These are phyloP conservation scores for Omphalotus guepiniiformis DNA, from an alignment of 768 basidiomycete species.

Conservation along the genomic window DNA sequence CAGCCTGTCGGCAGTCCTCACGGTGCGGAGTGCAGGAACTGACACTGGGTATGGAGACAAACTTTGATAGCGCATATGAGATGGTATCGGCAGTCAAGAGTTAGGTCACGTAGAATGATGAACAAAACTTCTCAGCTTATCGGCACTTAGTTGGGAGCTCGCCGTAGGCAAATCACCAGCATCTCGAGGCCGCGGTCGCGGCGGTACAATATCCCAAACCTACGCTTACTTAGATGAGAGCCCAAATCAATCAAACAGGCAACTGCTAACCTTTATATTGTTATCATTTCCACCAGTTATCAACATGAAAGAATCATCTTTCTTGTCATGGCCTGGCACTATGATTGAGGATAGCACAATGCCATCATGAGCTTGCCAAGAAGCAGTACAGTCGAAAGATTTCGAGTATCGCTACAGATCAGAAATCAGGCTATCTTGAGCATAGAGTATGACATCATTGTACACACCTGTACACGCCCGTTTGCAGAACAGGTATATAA, in stretches of 20 bases:
- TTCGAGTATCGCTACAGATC: conserved; percentile 67
- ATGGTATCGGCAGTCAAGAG: conserved; percentile 5
- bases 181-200: conserved; percentile 18
- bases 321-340: conserved; percentile 32
- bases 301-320: conserved; percentile 33
- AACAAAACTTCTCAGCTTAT: not conserved
- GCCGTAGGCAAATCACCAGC: conserved; percentile 10
- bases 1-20: conserved; percentile 92
- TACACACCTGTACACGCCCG: conserved; percentile 62
- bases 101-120: conserved; percentile 1
- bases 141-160: not conserved
- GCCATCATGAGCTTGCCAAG: conserved; percentile 78
- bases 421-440: not conserved
- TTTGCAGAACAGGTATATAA: conserved; percentile 65
- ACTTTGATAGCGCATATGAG: conserved; percentile 73
- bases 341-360: conserved; percentile 80
- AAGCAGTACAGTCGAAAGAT: conserved; percentile 79
- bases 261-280: conserved; percentile 64
- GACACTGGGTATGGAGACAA: conserved; percentile 85
- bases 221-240: conserved; percentile 15
- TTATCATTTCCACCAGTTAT: conserved; percentile 87
- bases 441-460: not conserved
- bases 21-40: conserved; percentile 61
- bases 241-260: not conserved
- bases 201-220: conserved; percentile 53